phyloP scores from a whole-genome alignment of 2,329 filamentous ascomycete species.

The Fusarium devonianum region DNA sequence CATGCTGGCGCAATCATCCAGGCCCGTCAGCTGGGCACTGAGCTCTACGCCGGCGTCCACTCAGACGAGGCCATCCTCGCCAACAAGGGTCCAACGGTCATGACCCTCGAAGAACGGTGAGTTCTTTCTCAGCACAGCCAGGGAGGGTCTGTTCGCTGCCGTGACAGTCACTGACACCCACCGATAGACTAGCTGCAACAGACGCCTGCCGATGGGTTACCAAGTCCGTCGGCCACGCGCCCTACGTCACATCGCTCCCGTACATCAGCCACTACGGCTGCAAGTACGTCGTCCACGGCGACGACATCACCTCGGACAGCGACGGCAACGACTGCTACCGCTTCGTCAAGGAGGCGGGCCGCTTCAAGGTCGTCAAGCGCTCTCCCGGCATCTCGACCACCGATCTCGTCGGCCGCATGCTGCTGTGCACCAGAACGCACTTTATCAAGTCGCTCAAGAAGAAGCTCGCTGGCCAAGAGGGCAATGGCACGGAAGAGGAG shows the following conservation, averaged over 20 bases:
- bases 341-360: slow-evolving; percentile 90
- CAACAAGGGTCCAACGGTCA: slow-evolving; percentile 98
- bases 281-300: slow-evolving; percentile 93
- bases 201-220: slow-evolving; percentile 97
- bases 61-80: slow-evolving; percentile 94
- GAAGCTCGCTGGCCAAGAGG: slow-evolving; percentile 74
- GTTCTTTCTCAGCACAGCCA: slow-evolving; percentile 11
- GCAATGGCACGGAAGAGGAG: slow-evolving; percentile 73
- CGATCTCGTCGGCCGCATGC: slow-evolving; percentile 96
- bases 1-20: slow-evolving; percentile 98
- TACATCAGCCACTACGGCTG: slow-evolving; percentile 98
- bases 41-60: slow-evolving; percentile 92
- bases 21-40: slow-evolving; percentile 86
- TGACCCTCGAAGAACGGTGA: slow-evolving; percentile 88
- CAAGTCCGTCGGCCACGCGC: slow-evolving; percentile 80
- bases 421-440: slow-evolving; percentile 92
- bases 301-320: slow-evolving; percentile 96
- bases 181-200: slow-evolving; percentile 82
- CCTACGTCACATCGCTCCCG: slow-evolving; percentile 90
- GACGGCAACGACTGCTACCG: slow-evolving; percentile 96
- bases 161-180: too few species aligned
- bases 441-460: slow-evolving; percentile 84
- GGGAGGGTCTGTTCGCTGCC: too few species aligned
- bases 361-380: slow-evolving; percentile 96
- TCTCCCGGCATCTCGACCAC: slow-evolving; percentile 97